Conservation (phyloP, 768 basidiomycete genomes). For the Leccinum sublutescens region DNA sequence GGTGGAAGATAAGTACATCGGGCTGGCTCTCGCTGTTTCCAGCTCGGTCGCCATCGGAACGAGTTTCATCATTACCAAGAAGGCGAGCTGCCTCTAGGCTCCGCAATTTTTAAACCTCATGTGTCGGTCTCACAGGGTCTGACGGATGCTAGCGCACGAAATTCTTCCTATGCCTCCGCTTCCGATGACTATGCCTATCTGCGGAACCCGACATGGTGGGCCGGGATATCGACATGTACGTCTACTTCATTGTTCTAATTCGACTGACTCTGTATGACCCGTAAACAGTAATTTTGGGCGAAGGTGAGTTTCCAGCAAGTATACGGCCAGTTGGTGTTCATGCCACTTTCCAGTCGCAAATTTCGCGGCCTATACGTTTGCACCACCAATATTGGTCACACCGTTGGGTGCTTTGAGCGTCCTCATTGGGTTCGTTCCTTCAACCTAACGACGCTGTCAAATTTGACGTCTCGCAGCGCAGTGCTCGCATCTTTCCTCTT, state of each 20-base stretch:
- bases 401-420: conserved; percentile 97
- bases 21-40: conserved; percentile 82
- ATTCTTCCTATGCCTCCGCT: conserved; percentile 50
- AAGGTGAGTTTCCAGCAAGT: conserved; percentile 53
- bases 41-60: conserved; percentile 88
- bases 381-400: conserved; percentile 97
- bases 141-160: conserved; percentile 73
- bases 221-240: conserved; percentile 88
- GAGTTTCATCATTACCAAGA: conserved; percentile 99
- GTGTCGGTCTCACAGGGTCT: conserved; percentile 60
- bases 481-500: conserved; percentile 92
- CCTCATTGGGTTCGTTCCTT: conserved; percentile 76
- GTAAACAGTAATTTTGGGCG: conserved; percentile 85
- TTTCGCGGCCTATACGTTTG: conserved; percentile 97
- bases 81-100: conserved; percentile 48
- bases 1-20: conserved; percentile 95
- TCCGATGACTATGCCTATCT: conserved; percentile 87
- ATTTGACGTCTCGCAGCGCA: conserved; percentile 53
- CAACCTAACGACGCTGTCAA: not conserved
- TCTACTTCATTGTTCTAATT: conserved; percentile 19
- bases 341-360: conserved; percentile 57
- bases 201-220: conserved; percentile 95
- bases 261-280: conserved; percentile 8
- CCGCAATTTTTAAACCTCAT: conserved; percentile 12
- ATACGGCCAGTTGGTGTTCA: conserved; percentile 2